A percentile compares a stretch with the other conserved stretches of the same genome.
phyloP scores from a whole-genome alignment of 495 filamentous ascomycete genomes.

The Penicillium macrosclerotiorum region DNA sequence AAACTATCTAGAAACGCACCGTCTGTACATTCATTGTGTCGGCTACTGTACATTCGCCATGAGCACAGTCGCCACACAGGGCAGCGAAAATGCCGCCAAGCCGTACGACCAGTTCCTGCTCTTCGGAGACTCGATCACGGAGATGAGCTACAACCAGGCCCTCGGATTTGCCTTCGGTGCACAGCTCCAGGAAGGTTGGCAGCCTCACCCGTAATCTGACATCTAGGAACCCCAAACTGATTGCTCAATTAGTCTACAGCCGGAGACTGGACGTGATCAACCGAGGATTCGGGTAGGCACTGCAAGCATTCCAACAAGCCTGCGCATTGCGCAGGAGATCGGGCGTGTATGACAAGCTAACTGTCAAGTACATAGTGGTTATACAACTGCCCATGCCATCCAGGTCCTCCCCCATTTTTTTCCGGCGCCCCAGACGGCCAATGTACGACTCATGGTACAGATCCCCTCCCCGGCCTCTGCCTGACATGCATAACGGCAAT shows the following conservation, averaged over 20 bases:
- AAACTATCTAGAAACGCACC: not conserved
- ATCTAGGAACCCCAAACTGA: not conserved
- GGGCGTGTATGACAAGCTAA: no score
- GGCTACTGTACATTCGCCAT: not conserved
- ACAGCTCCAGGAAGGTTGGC: conserved; percentile 59
- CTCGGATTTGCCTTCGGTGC: conserved; percentile 69
- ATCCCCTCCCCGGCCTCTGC: no score
- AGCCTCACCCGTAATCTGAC: not conserved
- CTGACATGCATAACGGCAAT: no score
- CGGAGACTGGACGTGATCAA: conserved; percentile 67
- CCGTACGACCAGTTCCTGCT: conserved; percentile 71
- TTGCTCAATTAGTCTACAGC: conserved; percentile 49
- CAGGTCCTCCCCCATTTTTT: conserved; percentile 58
- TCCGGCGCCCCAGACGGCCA: conserved; percentile 51
- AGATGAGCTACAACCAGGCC: conserved; percentile 55
- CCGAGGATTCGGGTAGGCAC: conserved; percentile 58
- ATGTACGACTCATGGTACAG: conserved; percentile 66
- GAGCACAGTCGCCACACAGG: not conserved
- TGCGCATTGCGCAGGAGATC: no score
- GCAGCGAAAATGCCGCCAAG: conserved; percentile 19
- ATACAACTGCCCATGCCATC: conserved; percentile 64
- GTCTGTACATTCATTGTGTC: not conserved
- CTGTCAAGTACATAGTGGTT: no score
- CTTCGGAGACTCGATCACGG: conserved; percentile 80
- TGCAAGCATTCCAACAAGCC: not conserved